Conservation (phyloP, 2,329 filamentous ascomycete species). For the Fonsecaea nubica region DNA sequence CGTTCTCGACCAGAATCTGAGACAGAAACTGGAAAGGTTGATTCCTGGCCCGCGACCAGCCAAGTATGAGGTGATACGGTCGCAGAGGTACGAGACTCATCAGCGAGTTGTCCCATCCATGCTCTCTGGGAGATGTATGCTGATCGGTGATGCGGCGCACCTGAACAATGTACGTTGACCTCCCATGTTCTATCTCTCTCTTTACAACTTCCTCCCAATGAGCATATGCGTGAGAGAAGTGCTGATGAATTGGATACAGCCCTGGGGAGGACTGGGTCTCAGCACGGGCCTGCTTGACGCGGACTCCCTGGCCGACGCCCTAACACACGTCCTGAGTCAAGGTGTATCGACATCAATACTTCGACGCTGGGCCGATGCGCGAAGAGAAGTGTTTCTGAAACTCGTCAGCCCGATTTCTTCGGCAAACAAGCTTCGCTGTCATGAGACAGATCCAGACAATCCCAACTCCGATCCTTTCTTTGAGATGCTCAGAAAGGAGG, state of each 20-base stretch:
- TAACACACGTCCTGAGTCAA: neutral
- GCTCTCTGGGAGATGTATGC: neutral
- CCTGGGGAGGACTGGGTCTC: constrained; percentile 6
- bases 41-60: constrained; percentile 5
- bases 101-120: neutral
- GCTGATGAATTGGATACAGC: neutral
- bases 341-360: neutral
- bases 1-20: neutral
- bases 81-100: constrained; percentile 3
- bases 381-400: neutral
- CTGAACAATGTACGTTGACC: constrained; percentile 8
- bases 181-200: neutral
- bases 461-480: neutral
- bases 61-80: neutral
- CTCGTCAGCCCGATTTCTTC: neutral
- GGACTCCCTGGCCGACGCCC: constrained; percentile 1
- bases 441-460: neutral
- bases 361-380: neutral
- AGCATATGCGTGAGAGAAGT: neutral
- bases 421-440: constrained; percentile 11
- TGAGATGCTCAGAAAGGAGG: neutral
- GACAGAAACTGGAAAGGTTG: constrained; percentile 7
- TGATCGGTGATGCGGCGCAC: constrained; percentile 10
- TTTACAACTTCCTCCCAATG: neutral
- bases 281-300: constrained; percentile 10